phyloP scores from a whole-genome alignment of 805 yeast genomes.

The Starmerella geochares region DNA sequence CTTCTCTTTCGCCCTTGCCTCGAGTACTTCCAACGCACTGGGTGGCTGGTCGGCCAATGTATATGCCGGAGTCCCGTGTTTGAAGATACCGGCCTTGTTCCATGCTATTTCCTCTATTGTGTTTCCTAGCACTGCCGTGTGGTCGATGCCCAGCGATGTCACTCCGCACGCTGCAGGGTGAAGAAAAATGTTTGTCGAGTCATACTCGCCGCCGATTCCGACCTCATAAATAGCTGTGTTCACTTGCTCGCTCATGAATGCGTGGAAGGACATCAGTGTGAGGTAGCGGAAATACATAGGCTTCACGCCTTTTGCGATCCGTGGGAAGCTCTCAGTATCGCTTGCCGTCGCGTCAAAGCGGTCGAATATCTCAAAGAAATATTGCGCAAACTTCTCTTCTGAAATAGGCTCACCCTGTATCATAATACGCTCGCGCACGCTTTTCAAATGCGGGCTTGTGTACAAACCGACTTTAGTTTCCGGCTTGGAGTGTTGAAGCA shows the following conservation, averaged over 20 bases:
- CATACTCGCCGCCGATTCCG: conserved; percentile 96
- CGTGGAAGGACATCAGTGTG: conserved; percentile 83
- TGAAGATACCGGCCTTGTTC: conserved; percentile 93
- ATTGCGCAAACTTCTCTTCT: conserved; percentile 70
- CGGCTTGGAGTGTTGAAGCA: conserved; percentile 41
- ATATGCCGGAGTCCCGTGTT: conserved; percentile 54
- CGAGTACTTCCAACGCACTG: conserved; percentile 40
- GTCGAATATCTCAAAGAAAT: conserved; percentile 94
- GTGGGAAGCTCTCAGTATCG: conserved; percentile 52
- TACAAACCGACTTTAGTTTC: conserved; percentile 68
- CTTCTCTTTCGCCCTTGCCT: conserved; percentile 60
- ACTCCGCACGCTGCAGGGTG: conserved; percentile 80
- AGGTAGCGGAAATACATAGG: conserved; percentile 91
- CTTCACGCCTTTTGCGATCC: conserved; percentile 59
- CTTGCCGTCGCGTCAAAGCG: conserved; percentile 50
- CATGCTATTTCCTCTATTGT: conserved; percentile 86
- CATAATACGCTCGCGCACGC: conserved; percentile 84
- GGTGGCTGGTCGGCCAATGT: conserved; percentile 49
- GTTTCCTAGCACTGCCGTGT: conserved; percentile 72
- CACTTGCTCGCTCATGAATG: conserved; percentile 78
- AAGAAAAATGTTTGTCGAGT: conserved; percentile 82
- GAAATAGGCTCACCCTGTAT: conserved; percentile 78
- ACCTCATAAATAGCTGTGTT: conserved; percentile 93
- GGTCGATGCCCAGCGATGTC: conserved; percentile 83
- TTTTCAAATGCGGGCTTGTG: conserved; percentile 89